These are phyloP conservation scores for Dovyalis caffra DNA, from an alignment of 345 rosid species.

Conservation along the genomic window DNA sequence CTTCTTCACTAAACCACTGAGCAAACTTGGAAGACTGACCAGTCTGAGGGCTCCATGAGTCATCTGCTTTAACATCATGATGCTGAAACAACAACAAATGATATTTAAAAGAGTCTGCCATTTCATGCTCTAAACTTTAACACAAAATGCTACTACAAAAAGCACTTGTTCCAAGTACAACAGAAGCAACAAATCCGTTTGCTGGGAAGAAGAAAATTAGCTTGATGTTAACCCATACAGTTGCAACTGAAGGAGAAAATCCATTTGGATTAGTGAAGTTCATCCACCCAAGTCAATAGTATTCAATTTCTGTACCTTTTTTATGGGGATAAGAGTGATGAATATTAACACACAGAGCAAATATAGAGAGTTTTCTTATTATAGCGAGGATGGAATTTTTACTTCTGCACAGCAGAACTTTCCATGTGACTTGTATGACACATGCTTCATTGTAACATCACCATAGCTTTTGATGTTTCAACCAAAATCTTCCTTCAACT, in stretches of 20 bases:
- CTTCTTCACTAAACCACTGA: conserved; percentile 84
- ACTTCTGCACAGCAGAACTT: background rate
- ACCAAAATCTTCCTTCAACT: background rate
- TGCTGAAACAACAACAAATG: conserved; percentile 39
- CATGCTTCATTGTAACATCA: no score
- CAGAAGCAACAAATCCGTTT: background rate
- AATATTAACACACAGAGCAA: background rate
- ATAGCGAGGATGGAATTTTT: background rate
- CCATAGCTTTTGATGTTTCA: background rate
- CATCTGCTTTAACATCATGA: conserved; percentile 49
- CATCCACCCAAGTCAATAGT: background rate
- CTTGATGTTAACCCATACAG: background rate
- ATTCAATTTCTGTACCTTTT: background rate
- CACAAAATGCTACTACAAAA: background rate
- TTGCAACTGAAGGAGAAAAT: background rate
- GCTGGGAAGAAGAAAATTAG: background rate
- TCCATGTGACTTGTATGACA: background rate
- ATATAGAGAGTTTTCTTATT: background rate
- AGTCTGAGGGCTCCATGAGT: conserved; percentile 34
- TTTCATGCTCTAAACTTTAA: conserved; percentile 5
- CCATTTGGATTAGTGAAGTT: background rate
- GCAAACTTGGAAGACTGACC: conserved; percentile 84
- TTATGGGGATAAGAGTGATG: background rate
- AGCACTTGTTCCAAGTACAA: background rate
- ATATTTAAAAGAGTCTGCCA: conserved; percentile 19